Percentiles rank a stretch among this genome's conserved stretches.
phyloP scores from a whole-genome alignment of 1,139 yeast genomes.

The Spencermartinsiella ligniputridi region DNA sequence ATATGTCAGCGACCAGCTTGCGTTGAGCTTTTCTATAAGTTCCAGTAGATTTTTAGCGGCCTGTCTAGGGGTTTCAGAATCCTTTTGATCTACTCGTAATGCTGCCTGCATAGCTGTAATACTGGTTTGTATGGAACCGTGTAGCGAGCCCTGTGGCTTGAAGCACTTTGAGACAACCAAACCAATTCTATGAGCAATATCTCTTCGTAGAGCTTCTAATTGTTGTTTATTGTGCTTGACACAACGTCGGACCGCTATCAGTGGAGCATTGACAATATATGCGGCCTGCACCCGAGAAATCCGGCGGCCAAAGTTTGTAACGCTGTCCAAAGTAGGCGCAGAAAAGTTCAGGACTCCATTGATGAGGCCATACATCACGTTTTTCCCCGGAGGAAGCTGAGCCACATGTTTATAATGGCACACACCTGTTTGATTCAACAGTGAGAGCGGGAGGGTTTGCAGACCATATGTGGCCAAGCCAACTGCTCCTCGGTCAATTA shows the following conservation, averaged over 20 bases:
- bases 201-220: conserved; percentile 11
- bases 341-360: not conserved
- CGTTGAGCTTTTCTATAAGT: not conserved
- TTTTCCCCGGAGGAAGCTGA: not conserved
- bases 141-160: not conserved
- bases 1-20: not conserved
- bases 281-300: not conserved
- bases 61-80: not conserved
- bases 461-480: conserved; percentile 26
- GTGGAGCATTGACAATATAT: conserved; percentile 1
- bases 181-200: conserved; percentile 19
- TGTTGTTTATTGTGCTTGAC: conserved; percentile 1
- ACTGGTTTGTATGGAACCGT: not conserved
- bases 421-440: conserved; percentile 1
- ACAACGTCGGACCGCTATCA: not conserved
- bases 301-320: not conserved
- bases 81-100: not conserved
- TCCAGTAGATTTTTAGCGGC: not conserved
- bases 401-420: not conserved
- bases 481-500: conserved; percentile 21
- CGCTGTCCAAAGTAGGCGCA: not conserved
- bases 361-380: not conserved
- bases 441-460: conserved; percentile 23
- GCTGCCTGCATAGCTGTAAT: not conserved
- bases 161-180: conserved; percentile 3